These are phyloP conservation scores for Erigeron canadensis DNA, from an alignment of 129 eudicot species.

Conservation along the genomic window DNA sequence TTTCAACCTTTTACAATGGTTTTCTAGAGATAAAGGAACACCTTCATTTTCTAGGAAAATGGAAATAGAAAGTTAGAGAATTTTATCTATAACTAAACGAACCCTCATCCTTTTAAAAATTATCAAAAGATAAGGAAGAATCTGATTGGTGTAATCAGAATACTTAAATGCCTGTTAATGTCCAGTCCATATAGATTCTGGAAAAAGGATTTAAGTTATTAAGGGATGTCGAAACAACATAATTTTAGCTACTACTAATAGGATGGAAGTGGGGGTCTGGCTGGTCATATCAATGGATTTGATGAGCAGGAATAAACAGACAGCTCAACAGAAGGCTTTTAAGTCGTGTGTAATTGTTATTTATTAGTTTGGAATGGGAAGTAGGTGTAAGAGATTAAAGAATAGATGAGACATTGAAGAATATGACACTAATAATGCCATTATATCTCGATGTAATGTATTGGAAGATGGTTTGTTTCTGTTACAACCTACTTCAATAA, in stretches of 20 bases:
- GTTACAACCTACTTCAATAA: neutral
- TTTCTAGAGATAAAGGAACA: no score
- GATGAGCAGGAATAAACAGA: slow-evolving; percentile 8
- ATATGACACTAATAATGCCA: neutral
- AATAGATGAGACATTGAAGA: neutral
- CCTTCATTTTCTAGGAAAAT: no score
- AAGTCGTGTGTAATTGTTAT: slow-evolving; percentile 12
- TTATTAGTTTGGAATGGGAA: neutral
- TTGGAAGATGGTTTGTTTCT: neutral
- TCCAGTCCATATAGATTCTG: slow-evolving; percentile 1
- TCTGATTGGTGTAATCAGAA: neutral
- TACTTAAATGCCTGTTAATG: slow-evolving; percentile 15
- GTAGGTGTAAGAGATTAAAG: neutral
- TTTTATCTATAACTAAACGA: no score
- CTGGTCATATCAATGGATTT: neutral
- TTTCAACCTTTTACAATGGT: no score
- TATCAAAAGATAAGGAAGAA: neutral
- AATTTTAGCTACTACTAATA: slow-evolving; percentile 10
- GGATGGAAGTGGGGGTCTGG: slow-evolving; percentile 16
- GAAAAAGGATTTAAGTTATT: neutral
- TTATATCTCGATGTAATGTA: neutral
- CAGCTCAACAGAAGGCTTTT: slow-evolving; percentile 2
- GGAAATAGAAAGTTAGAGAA: no score
- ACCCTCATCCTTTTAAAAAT: no score
- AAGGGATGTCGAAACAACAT: neutral